A percentile compares a stretch with the other conserved stretches of the same genome.
These are phyloP conservation scores for Aspergillus candidus DNA, from an alignment of 2,329 filamentous ascomycete species.

Conservation along the genomic window DNA sequence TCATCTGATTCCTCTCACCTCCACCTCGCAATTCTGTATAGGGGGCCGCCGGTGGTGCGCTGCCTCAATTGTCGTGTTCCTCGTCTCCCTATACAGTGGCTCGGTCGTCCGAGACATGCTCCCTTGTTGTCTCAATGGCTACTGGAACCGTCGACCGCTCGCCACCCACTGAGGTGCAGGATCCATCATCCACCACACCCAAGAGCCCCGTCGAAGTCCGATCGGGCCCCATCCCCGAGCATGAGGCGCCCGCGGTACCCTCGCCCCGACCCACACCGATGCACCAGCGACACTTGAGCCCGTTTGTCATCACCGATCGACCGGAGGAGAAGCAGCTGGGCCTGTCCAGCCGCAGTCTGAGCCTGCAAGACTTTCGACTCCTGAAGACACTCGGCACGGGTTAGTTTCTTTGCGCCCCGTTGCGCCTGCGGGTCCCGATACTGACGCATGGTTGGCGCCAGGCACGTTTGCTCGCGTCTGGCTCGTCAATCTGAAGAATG, in stretches of 20 bases:
- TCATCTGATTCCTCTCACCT: too few species aligned
- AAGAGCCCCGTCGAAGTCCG: slow-evolving; percentile 12
- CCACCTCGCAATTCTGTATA: too few species aligned
- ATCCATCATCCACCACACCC: slow-evolving; percentile 13
- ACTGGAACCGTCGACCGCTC: slow-evolving; percentile 34
- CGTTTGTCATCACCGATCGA: slow-evolving; percentile 34
- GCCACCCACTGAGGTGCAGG: slow-evolving; percentile 24
- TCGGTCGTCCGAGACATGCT: slow-evolving; percentile 27
- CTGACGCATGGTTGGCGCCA: slow-evolving; percentile 22
- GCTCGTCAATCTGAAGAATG: slow-evolving; percentile 40
- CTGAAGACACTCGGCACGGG: slow-evolving; percentile 47
- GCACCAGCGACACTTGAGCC: slow-evolving; percentile 28
- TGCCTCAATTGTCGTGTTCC: too few species aligned
- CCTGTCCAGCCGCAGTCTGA: slow-evolving; percentile 33
- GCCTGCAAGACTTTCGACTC: slow-evolving; percentile 41
- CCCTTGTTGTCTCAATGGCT: slow-evolving; percentile 33
- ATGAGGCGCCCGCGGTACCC: slow-evolving; percentile 25
- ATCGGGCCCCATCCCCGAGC: slow-evolving; percentile 21
- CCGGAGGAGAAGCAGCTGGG: slow-evolving; percentile 34
- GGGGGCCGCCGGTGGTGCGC: too few species aligned
- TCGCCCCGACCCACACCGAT: slow-evolving; percentile 22
- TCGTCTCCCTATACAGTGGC: background rate
- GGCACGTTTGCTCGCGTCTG: slow-evolving; percentile 49
- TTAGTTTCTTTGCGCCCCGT: slow-evolving; percentile 19
- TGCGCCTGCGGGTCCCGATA: slow-evolving; percentile 3